These are phyloP conservation scores for Ambrosia trifida DNA, from an alignment of 129 eudicot genomes.

Conservation along the genomic window DNA sequence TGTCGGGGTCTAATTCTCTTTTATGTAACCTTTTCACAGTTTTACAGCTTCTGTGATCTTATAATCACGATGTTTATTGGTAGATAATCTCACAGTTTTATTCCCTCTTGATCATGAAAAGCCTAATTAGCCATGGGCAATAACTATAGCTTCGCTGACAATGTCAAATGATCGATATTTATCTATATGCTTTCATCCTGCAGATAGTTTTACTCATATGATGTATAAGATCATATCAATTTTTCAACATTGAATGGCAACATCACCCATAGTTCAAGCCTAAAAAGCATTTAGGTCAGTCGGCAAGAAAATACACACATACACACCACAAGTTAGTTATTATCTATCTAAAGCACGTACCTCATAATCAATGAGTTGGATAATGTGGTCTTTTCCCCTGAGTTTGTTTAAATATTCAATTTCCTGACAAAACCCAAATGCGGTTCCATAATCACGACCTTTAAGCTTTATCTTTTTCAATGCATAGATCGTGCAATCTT, in stretches of 20 bases:
- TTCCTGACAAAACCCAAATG: slow-evolving; percentile 97
- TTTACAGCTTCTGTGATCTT: no score
- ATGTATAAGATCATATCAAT: background rate
- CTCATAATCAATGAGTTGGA: slow-evolving; percentile 95
- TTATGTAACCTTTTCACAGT: no score
- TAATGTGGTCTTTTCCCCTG: slow-evolving; percentile 85
- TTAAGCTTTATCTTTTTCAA: slow-evolving; percentile 93
- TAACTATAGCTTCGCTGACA: background rate
- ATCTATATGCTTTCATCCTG: background rate
- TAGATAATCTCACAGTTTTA: background rate
- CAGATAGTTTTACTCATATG: background rate
- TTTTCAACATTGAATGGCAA: slow-evolving; percentile 2
- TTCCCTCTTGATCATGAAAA: slow-evolving; percentile 20
- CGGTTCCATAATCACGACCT: slow-evolving; percentile 99
- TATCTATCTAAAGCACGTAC: slow-evolving; percentile 43
- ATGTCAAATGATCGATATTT: background rate
- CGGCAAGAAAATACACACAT: background rate
- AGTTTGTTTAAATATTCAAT: slow-evolving; percentile 77
- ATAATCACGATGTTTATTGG: background rate
- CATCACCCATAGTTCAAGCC: background rate
- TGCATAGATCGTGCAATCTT: slow-evolving; percentile 91
- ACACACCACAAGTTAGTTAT: slow-evolving; percentile 3
- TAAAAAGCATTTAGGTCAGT: slow-evolving; percentile 10
- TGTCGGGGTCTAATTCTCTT: no score
- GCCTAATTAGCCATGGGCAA: background rate